phyloP scores from a whole-genome alignment of 2,329 filamentous ascomycete genomes.

The Colletotrichum acutatum region DNA sequence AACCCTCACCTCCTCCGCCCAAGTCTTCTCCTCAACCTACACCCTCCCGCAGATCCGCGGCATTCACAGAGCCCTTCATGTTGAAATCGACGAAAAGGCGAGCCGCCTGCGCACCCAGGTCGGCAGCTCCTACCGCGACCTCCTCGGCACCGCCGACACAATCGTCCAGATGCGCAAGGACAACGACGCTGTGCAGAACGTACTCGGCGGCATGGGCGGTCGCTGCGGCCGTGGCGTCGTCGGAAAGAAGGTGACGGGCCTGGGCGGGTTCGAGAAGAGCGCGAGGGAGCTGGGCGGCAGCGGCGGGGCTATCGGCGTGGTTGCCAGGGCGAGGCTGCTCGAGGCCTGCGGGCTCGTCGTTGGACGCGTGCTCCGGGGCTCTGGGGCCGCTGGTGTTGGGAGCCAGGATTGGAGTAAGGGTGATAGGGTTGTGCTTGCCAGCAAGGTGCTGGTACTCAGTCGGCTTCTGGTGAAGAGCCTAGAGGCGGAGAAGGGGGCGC shows the following conservation, averaged over 20 bases:
- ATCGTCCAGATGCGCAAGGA: constrained; percentile 89
- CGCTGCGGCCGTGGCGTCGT: constrained; percentile 80
- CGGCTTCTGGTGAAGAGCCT: constrained; percentile 81
- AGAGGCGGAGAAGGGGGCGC: constrained; percentile 53
- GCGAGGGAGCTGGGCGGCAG: neutral
- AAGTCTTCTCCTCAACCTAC: constrained; percentile 66
- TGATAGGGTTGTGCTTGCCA: constrained; percentile 64
- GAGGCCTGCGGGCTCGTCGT: constrained; percentile 62
- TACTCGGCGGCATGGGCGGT: constrained; percentile 77
- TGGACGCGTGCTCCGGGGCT: constrained; percentile 59
- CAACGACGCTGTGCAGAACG: constrained; percentile 78
- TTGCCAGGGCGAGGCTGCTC: constrained; percentile 61
- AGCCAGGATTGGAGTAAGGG: constrained; percentile 50
- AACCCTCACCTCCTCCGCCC: constrained; percentile 59
- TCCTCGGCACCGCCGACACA: constrained; percentile 91
- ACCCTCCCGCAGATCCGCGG: constrained; percentile 73
- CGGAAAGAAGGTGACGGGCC: constrained; percentile 70
- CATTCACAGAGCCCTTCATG: constrained; percentile 69
- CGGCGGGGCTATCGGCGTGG: constrained; percentile 29
- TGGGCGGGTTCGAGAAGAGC: constrained; percentile 58
- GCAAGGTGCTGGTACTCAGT: constrained; percentile 81
- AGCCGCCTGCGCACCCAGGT: constrained; percentile 72
- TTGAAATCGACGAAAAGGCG: constrained; percentile 71
- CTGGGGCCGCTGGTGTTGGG: constrained; percentile 44
- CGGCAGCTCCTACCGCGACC: constrained; percentile 81